phyloP scores from a whole-genome alignment of 2,329 filamentous ascomycete genomes.

The Ceratocystis eucalypticola region DNA sequence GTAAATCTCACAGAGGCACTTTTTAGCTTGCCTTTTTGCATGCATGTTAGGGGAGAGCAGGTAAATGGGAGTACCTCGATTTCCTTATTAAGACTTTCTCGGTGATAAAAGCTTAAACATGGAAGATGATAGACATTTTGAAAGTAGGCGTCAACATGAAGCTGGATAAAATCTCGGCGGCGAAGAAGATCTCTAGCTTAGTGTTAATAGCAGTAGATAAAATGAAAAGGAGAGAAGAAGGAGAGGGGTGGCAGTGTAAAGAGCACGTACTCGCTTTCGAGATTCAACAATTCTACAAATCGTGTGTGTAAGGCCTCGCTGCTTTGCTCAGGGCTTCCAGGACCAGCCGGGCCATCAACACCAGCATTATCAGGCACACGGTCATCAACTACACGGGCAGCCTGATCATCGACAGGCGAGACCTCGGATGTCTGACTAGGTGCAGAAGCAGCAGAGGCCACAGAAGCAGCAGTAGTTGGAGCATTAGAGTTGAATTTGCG shows the following conservation, averaged over 20 bases:
- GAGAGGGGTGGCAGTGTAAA: background rate
- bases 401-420: slow-evolving; percentile 11
- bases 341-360: slow-evolving; percentile 10
- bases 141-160: slow-evolving; percentile 30
- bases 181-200: slow-evolving; percentile 26
- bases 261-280: slow-evolving; percentile 18
- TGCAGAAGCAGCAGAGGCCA: background rate
- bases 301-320: slow-evolving; percentile 16
- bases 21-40: background rate
- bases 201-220: background rate
- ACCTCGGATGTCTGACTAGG: background rate
- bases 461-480: background rate
- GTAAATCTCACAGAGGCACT: background rate
- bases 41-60: background rate
- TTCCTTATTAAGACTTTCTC: slow-evolving; percentile 26
- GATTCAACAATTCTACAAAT: slow-evolving; percentile 15
- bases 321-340: slow-evolving; percentile 13
- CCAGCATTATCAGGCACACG: slow-evolving; percentile 17
- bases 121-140: slow-evolving; percentile 29
- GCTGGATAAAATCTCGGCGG: slow-evolving; percentile 27
- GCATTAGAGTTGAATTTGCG: slow-evolving; percentile 26
- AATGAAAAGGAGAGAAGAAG: background rate
- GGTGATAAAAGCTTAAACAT: slow-evolving; percentile 30
- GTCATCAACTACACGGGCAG: slow-evolving; percentile 14
- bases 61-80: slow-evolving; percentile 25